Percentiles rank a stretch among this genome's conserved stretches.
Evolutionary conservation across 2,329 filamentous ascomycete genomes (phyloP).

Genomic region (Aspergillus sp.): DNA sequence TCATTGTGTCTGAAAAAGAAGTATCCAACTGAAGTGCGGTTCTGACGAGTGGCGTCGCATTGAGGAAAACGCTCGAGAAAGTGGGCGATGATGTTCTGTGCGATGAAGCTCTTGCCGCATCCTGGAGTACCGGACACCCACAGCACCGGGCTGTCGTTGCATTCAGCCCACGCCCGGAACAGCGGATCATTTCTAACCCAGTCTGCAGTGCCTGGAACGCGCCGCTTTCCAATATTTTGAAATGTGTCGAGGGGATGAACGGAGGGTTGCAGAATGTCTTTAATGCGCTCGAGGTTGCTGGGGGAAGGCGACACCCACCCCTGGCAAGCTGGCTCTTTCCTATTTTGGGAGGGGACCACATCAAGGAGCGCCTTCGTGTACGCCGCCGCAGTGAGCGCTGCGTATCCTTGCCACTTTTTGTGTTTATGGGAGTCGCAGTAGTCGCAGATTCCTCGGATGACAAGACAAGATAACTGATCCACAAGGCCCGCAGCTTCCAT

Average conservation of each 20-base stretch:
- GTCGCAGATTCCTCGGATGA: too few species aligned
- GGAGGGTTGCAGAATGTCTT: slow-evolving; percentile 1
- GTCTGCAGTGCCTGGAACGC: background rate
- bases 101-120: background rate
- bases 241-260: slow-evolving; percentile 1
- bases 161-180: background rate
- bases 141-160: background rate
- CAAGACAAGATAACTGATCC: too few species aligned
- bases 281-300: background rate
- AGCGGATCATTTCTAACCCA: background rate
- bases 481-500: background rate
- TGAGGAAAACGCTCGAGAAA: background rate
- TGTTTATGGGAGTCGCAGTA: background rate
- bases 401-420: slow-evolving; percentile 3
- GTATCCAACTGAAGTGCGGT: background rate
- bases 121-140: background rate
- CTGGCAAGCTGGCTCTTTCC: too few species aligned
- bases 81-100: background rate
- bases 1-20: background rate
- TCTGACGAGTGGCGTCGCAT: background rate
- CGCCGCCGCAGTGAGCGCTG: background rate
- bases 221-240: background rate
- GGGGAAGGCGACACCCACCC: too few species aligned
- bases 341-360: background rate
- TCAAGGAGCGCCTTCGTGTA: background rate